A percentile compares a stretch with the other conserved stretches of the same genome.
These are phyloP conservation scores for Tylopilus vinaceipallidus DNA, from an alignment of 768 basidiomycete genomes.

Conservation along the genomic window DNA sequence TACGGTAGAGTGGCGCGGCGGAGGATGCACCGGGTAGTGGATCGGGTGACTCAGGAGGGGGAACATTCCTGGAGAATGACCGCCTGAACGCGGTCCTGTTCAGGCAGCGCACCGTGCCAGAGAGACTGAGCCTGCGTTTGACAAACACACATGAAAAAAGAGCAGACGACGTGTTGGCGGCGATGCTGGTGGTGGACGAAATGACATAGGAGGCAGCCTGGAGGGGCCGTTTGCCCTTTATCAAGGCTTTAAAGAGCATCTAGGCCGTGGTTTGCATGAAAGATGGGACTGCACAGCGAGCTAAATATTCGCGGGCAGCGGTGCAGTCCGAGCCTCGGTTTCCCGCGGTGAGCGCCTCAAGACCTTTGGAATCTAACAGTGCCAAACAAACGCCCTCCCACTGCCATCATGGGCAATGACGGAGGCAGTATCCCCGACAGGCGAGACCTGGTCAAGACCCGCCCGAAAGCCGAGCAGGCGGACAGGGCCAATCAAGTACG, in stretches of 20 bases:
- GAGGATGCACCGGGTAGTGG: constrained; percentile 36
- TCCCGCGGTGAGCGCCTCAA: too few relatives aligned
- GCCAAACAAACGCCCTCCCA: too few relatives aligned
- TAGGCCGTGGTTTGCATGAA: constrained; percentile 19
- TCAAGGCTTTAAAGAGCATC: constrained; percentile 31
- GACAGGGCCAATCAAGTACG: constrained; percentile 89
- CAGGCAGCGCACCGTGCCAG: constrained; percentile 31
- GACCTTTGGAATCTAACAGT: too few relatives aligned
- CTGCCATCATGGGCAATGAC: constrained; percentile 73
- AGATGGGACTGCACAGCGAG: constrained; percentile 7
- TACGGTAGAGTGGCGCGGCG: constrained; percentile 50
- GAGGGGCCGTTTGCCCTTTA: constrained; percentile 52
- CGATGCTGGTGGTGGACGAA: constrained; percentile 27
- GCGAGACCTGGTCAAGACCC: constrained; percentile 71
- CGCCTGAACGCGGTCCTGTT: constrained; percentile 24
- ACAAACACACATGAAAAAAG: constrained; percentile 33
- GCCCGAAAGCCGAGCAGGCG: constrained; percentile 80
- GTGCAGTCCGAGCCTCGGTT: too few relatives aligned
- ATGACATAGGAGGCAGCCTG: constrained; percentile 49
- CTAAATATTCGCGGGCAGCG: too few relatives aligned
- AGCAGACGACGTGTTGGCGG: constrained; percentile 33
- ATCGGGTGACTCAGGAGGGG: constrained; percentile 43
- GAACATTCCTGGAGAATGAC: constrained; percentile 26
- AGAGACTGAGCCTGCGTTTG: constrained; percentile 31
- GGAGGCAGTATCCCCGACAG: constrained; percentile 87